Evolutionary conservation across 2,329 filamentous ascomycete genomes (phyloP).

Genomic region (Didymella pinodella): DNA sequence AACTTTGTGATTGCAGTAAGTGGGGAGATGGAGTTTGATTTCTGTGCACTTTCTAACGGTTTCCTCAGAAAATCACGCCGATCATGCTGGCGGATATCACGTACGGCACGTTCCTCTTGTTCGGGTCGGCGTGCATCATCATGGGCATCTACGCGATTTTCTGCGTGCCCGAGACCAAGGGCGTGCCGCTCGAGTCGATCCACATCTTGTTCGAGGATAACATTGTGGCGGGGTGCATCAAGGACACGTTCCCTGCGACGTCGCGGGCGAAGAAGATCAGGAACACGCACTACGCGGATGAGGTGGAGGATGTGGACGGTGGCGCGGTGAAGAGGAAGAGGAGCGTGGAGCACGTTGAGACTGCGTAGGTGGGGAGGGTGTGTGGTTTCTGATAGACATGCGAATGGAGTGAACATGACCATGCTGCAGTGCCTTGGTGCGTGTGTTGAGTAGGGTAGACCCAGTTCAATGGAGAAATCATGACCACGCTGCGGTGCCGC

Average conservation of each 20-base stretch:
- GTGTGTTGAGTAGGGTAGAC: too few species aligned
- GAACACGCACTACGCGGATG: slow-evolving; percentile 39
- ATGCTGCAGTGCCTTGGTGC: too few species aligned
- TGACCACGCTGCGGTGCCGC: not conserved
- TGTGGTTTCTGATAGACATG: too few species aligned
- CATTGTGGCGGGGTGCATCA: slow-evolving; percentile 52
- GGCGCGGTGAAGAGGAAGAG: slow-evolving; percentile 33
- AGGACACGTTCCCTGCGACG: slow-evolving; percentile 50
- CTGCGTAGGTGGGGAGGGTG: slow-evolving; percentile 19
- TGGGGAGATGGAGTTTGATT: not conserved
- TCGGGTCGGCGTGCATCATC: slow-evolving; percentile 52
- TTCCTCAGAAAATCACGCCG: slow-evolving; percentile 44
- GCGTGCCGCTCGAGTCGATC: slow-evolving; percentile 54
- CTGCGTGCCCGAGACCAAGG: slow-evolving; percentile 56
- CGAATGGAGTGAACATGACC: too few species aligned
- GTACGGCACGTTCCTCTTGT: slow-evolving; percentile 55
- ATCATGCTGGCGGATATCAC: slow-evolving; percentile 55
- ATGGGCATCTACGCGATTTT: slow-evolving; percentile 55
- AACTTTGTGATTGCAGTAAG: slow-evolving; percentile 37
- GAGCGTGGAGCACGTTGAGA: slow-evolving; percentile 43
- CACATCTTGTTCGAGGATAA: slow-evolving; percentile 54
- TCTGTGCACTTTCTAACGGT: not conserved
- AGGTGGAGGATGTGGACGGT: slow-evolving; percentile 37
- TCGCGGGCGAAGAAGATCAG: slow-evolving; percentile 50
- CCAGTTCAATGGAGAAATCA: too few species aligned